A percentile compares a stretch with the other conserved stretches of the same genome.
These are phyloP conservation scores for Fusarium sublunatum DNA, from an alignment of 2,329 filamentous ascomycete species.

Conservation along the genomic window DNA sequence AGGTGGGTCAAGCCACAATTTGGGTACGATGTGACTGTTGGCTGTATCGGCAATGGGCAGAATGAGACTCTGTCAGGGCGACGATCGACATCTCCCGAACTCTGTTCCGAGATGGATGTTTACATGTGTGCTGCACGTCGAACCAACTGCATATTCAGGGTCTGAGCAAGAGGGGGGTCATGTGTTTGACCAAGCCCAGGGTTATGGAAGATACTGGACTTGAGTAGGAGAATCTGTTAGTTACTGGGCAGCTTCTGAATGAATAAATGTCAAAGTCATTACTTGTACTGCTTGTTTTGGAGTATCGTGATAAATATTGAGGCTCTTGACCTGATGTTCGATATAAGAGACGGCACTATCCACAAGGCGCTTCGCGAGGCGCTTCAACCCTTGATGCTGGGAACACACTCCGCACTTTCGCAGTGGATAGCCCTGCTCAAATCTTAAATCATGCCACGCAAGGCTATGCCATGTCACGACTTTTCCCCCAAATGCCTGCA, in stretches of 20 bases:
- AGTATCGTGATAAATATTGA: too few relatives aligned
- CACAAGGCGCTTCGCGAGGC: slow-evolving; percentile 24
- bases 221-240: too few relatives aligned
- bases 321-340: not conserved
- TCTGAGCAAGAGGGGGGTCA: slow-evolving; percentile 13
- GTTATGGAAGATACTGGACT: too few relatives aligned
- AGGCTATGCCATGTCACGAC: slow-evolving; percentile 11
- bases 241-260: too few relatives aligned
- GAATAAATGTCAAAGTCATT: too few relatives aligned
- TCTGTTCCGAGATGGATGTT: slow-evolving; percentile 24
- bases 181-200: not conserved
- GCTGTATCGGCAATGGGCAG: slow-evolving; percentile 37
- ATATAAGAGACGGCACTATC: slow-evolving; percentile 22
- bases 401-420: slow-evolving; percentile 18
- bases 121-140: slow-evolving; percentile 28
- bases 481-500: slow-evolving; percentile 10
- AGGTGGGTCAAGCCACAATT: slow-evolving; percentile 14
- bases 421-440: slow-evolving; percentile 14
- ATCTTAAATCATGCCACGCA: slow-evolving; percentile 33
- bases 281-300: too few relatives aligned
- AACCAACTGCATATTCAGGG: slow-evolving; percentile 46
- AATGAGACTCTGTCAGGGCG: slow-evolving; percentile 25
- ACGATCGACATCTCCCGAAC: slow-evolving; percentile 34
- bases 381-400: slow-evolving; percentile 20
- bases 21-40: slow-evolving; percentile 10